Evolutionary conservation across 2,329 filamentous ascomycete genomes (phyloP).

Genomic region (Cladosporium sp.): DNA sequence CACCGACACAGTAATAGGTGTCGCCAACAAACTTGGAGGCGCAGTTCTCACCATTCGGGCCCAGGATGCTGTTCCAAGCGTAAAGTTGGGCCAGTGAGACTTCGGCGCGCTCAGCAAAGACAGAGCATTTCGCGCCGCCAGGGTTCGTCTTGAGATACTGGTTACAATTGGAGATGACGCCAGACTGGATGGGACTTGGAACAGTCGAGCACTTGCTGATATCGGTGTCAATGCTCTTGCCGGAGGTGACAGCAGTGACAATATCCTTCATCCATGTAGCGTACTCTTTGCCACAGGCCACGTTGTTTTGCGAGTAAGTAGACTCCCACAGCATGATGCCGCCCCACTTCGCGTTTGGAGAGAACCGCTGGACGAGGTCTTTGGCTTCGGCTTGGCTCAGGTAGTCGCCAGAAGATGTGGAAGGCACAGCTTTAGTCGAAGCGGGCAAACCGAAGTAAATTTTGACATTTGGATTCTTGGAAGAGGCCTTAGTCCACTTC

Average conservation of each 20-base stretch:
- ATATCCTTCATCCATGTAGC: slow-evolving; percentile 47
- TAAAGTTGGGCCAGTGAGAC: slow-evolving; percentile 16
- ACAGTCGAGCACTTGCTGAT: slow-evolving; percentile 6
- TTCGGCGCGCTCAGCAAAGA: slow-evolving; percentile 12
- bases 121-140: slow-evolving; percentile 13
- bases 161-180: slow-evolving; percentile 16
- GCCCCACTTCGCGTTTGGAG: slow-evolving; percentile 44
- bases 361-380: slow-evolving; percentile 41
- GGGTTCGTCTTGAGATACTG: slow-evolving; percentile 16
- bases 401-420: slow-evolving; percentile 38
- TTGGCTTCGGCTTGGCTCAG: slow-evolving; percentile 44
- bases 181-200: slow-evolving; percentile 12
- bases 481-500: slow-evolving; percentile 38
- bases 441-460: slow-evolving; percentile 50
- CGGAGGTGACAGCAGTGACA: slow-evolving; percentile 25
- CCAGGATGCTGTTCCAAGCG: slow-evolving; percentile 18
- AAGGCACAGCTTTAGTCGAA: slow-evolving; percentile 24
- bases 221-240: slow-evolving; percentile 18
- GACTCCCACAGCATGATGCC: slow-evolving; percentile 60
- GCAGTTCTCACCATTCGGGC: slow-evolving; percentile 17
- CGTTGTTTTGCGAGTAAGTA: slow-evolving; percentile 45
- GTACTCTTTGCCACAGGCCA: slow-evolving; percentile 42
- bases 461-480: slow-evolving; percentile 43
- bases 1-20: slow-evolving; percentile 16
- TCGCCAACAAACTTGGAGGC: slow-evolving; percentile 14